phyloP scores from a whole-genome alignment of 2,329 filamentous ascomycete species.

The Penicillium digitatum region DNA sequence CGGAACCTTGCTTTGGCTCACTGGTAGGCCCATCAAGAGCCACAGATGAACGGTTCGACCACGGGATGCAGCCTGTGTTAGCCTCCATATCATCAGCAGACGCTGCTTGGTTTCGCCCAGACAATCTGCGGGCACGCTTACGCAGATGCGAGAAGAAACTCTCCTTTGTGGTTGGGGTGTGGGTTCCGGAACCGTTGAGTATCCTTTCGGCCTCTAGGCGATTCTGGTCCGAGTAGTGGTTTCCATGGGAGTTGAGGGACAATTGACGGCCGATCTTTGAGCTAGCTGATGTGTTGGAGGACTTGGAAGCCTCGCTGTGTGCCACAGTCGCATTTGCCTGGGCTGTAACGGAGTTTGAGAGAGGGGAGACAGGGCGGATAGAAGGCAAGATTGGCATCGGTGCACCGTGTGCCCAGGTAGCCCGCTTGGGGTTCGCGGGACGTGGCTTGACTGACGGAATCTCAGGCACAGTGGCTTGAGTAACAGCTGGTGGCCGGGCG shows the following conservation, averaged over 20 bases:
- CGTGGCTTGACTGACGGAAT: slow-evolving; percentile 51
- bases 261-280: slow-evolving; percentile 96
- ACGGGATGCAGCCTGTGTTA: slow-evolving; percentile 86
- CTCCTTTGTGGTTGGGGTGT: slow-evolving; percentile 77
- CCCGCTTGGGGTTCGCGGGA: slow-evolving; percentile 68
- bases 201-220: slow-evolving; percentile 87
- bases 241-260: slow-evolving; percentile 85
- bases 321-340: slow-evolving; percentile 69
- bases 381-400: slow-evolving; percentile 96
- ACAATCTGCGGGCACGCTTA: slow-evolving; percentile 87
- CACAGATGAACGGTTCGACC: slow-evolving; percentile 82
- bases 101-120: slow-evolving; percentile 81
- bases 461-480: slow-evolving; percentile 40
- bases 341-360: slow-evolving; percentile 89
- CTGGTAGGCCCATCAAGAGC: slow-evolving; percentile 61
- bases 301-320: slow-evolving; percentile 47
- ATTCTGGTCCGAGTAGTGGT: slow-evolving; percentile 86
- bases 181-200: slow-evolving; percentile 72
- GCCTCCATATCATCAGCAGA: slow-evolving; percentile 85
- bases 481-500: slow-evolving; percentile 43
- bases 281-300: slow-evolving; percentile 37
- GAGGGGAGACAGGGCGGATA: slow-evolving; percentile 88
- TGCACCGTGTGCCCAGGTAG: slow-evolving; percentile 84
- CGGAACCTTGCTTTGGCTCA: slow-evolving; percentile 46
- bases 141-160: slow-evolving; percentile 97